These are phyloP conservation scores for Candida tunisiensis DNA, from an alignment of 1,139 yeast genomes.

Conservation along the genomic window DNA sequence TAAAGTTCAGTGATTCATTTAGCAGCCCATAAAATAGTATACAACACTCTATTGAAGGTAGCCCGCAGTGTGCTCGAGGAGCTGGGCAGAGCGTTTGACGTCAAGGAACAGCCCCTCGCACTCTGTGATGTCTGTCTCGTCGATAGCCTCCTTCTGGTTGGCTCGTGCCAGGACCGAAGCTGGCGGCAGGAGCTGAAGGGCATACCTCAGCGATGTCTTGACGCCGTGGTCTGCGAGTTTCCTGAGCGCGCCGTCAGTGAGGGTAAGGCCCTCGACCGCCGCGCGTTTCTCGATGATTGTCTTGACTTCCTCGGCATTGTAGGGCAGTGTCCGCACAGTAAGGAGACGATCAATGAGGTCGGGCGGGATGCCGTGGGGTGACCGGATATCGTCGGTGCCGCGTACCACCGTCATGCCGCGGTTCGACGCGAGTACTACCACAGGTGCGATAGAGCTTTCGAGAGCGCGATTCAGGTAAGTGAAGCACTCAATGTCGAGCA, in stretches of 20 bases:
- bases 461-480: constrained; percentile 87
- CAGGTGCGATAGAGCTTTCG: constrained; percentile 83
- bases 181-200: constrained; percentile 81
- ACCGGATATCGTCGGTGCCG: constrained; percentile 76
- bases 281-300: constrained; percentile 74
- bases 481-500: constrained; percentile 93
- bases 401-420: constrained; percentile 84
- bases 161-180: constrained; percentile 70
- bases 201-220: constrained; percentile 72
- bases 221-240: constrained; percentile 56
- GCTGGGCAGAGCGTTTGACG: constrained; percentile 68
- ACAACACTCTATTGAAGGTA: constrained; percentile 8
- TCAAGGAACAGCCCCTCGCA: constrained; percentile 77
- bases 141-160: constrained; percentile 55
- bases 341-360: constrained; percentile 83
- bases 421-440: constrained; percentile 88
- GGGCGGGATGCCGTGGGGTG: constrained; percentile 96
- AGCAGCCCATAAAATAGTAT: neutral
- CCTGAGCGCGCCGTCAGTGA: constrained; percentile 53
- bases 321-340: constrained; percentile 83
- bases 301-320: constrained; percentile 66
- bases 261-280: constrained; percentile 48
- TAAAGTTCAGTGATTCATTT: neutral
- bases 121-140: constrained; percentile 63
- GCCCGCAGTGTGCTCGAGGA: constrained; percentile 28